phyloP scores from a whole-genome alignment of 306 rosid species.

The Cicer yamashitae region DNA sequence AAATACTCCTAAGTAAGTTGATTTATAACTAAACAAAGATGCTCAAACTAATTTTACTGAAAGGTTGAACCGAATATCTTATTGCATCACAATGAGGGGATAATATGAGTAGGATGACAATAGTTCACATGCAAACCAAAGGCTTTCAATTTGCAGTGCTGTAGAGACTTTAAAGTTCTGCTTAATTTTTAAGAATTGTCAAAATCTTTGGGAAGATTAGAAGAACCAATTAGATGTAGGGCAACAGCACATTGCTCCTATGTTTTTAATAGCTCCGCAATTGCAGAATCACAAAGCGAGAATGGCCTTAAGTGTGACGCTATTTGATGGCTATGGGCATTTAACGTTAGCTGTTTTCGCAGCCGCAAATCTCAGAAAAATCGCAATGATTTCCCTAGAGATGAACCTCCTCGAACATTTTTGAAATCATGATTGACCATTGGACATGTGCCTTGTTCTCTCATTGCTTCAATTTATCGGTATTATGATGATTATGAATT shows the following conservation, averaged over 20 bases:
- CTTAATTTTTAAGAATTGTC: conserved; percentile 24
- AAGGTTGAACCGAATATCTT: conserved; percentile 16
- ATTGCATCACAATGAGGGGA: neutral
- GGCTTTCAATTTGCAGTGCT: conserved; percentile 10
- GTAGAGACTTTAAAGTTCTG: conserved; percentile 14
- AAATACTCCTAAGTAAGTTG: neutral
- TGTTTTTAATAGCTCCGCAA: too few relatives aligned
- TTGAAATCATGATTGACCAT: conserved; percentile 27
- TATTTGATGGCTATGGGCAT: too few relatives aligned
- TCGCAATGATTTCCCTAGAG: neutral
- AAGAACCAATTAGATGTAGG: neutral
- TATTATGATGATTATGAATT: conserved; percentile 6
- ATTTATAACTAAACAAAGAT: neutral
- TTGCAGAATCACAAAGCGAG: too few relatives aligned
- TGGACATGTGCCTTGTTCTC: conserved; percentile 5
- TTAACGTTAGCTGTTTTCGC: too few relatives aligned
- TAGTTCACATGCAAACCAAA: conserved; percentile 9
- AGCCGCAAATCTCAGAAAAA: too few relatives aligned
- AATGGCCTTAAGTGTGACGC: too few relatives aligned
- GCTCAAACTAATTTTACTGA: neutral
- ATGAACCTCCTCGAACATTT: conserved; percentile 3
- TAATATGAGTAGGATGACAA: conserved; percentile 25
- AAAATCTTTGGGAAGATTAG: conserved; percentile 17
- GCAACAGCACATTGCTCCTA: neutral
- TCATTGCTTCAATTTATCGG: conserved; percentile 16